phyloP scores from a whole-genome alignment of 177 flowering plant genomes.

The Vitis hybrid region DNA sequence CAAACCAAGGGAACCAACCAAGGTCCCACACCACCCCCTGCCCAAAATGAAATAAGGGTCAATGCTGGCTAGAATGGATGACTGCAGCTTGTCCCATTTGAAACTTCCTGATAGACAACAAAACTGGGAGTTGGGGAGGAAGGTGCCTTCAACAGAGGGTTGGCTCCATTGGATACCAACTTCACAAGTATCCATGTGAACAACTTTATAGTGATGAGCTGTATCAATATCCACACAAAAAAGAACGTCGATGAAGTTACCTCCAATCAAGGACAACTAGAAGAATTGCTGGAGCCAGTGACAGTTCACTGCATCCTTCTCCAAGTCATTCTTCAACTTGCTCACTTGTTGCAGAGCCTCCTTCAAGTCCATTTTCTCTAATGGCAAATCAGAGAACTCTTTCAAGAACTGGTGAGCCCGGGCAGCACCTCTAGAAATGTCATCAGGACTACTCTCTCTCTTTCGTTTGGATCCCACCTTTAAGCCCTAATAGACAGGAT shows the following conservation, averaged over 20 bases:
- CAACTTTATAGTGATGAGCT: background rate
- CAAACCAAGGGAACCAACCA: no score
- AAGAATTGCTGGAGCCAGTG: slow-evolving; percentile 87
- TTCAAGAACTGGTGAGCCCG: slow-evolving; percentile 74
- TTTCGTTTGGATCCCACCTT: slow-evolving; percentile 76
- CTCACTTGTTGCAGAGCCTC: slow-evolving; percentile 59
- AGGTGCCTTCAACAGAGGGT: background rate
- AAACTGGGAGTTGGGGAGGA: background rate
- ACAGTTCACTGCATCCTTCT: slow-evolving; percentile 63
- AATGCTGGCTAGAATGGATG: background rate
- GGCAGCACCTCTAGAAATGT: slow-evolving; percentile 65
- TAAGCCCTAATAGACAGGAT: slow-evolving; percentile 6
- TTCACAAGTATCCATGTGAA: background rate
- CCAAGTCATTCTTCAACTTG: slow-evolving; percentile 58
- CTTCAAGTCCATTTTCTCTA: slow-evolving; percentile 68
- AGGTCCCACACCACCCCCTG: background rate
- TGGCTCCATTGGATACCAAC: background rate
- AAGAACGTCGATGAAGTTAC: background rate
- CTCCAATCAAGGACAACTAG: slow-evolving; percentile 16
- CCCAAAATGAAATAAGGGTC: background rate
- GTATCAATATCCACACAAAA: background rate
- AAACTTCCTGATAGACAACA: background rate
- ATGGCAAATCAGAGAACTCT: slow-evolving; percentile 76
- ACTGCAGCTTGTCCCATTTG: background rate
- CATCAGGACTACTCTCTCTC: slow-evolving; percentile 56